Conservation (phyloP, 1,284 basidiomycete genomes). For the Marasmius tenuissimus region DNA sequence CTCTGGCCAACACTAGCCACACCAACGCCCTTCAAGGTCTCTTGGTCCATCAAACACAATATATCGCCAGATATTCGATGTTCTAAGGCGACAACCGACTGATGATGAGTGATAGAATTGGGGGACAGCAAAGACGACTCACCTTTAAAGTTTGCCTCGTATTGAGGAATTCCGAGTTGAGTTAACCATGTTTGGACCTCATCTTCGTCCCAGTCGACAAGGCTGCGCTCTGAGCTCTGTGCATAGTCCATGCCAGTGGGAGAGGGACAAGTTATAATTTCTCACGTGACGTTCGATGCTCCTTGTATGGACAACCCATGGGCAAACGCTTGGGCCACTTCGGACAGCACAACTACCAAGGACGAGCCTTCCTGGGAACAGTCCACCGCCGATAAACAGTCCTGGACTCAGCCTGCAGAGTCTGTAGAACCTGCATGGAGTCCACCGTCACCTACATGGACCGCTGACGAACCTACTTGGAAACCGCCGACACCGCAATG, state of each 20-base stretch:
- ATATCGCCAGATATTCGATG: slow-evolving; percentile 91
- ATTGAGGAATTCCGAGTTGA: slow-evolving; percentile 77
- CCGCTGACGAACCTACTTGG: not conserved
- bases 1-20: slow-evolving; percentile 86
- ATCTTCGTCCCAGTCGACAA: slow-evolving; percentile 81
- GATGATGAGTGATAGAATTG: slow-evolving; percentile 9
- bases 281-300: not conserved
- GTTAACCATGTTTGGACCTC: slow-evolving; percentile 79
- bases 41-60: slow-evolving; percentile 78
- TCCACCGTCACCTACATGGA: not conserved
- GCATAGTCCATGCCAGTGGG: slow-evolving; percentile 32
- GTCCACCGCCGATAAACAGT: not conserved
- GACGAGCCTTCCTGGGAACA: slow-evolving; percentile 6
- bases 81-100: slow-evolving; percentile 47
- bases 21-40: slow-evolving; percentile 82
- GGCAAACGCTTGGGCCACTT: slow-evolving; percentile 62
- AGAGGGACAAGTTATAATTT: not conserved
- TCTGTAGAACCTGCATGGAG: not conserved
- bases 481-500: no score
- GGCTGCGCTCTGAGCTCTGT: slow-evolving; percentile 41
- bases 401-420: not conserved
- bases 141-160: slow-evolving; percentile 74
- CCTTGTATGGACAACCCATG: slow-evolving; percentile 63
- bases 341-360: slow-evolving; percentile 19
- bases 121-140: slow-evolving; percentile 22